Evolutionary conservation across 2,329 filamentous ascomycete species (phyloP).

Genomic region (Akanthomyces lecanii): DNA sequence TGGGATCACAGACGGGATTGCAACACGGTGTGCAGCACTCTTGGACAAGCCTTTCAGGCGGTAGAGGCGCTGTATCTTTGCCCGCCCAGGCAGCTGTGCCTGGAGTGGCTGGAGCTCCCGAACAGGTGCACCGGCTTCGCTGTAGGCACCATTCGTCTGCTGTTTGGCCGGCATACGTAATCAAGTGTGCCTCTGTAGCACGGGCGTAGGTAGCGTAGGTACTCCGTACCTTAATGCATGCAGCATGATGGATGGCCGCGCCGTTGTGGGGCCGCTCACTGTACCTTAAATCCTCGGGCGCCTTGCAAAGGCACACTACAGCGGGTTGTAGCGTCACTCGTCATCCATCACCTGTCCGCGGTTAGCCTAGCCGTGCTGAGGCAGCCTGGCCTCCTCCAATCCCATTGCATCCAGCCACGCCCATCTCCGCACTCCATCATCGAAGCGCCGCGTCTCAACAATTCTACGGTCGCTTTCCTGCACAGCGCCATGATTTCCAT

Average conservation of each 20-base stretch:
- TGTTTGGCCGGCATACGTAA: too few species aligned
- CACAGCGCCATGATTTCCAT: slow-evolving; percentile 37
- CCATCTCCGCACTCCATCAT: slow-evolving; percentile 11
- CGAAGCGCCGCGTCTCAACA: slow-evolving; percentile 7
- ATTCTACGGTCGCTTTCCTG: slow-evolving; percentile 13
- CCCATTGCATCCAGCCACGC: not conserved
- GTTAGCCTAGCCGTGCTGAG: slow-evolving; percentile 5
- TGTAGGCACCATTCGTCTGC: too few species aligned
- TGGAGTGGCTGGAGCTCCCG: too few species aligned
- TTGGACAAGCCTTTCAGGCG: not conserved
- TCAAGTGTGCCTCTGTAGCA: too few species aligned
- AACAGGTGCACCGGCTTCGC: too few species aligned
- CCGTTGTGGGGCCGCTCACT: slow-evolving; percentile 3
- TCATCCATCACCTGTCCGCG: not conserved
- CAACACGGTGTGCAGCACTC: not conserved
- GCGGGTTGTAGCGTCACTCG: not conserved
- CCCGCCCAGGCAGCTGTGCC: too few species aligned
- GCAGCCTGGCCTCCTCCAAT: slow-evolving; percentile 2
- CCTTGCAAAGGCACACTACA: too few species aligned
- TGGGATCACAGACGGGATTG: not conserved
- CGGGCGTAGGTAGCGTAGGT: too few species aligned
- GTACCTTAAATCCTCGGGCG: not conserved
- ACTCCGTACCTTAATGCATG: not conserved
- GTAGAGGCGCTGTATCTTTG: not conserved
- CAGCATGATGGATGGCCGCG: not conserved